These are phyloP conservation scores for Skeletonema costatum DNA, from an alignment of 108 stramenopile species.

Conservation along the genomic window DNA sequence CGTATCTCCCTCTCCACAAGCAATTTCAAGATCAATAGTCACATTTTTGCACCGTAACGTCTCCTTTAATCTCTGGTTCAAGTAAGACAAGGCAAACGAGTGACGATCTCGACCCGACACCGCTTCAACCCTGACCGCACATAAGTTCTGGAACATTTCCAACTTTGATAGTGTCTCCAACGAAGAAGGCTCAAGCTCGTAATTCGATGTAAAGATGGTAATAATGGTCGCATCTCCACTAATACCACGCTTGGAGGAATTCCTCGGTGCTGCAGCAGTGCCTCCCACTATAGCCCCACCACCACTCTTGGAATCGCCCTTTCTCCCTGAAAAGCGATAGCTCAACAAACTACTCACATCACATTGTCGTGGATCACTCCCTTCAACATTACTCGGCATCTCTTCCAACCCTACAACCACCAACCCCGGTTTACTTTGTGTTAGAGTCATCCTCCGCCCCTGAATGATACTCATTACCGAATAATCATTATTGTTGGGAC, in stretches of 20 bases:
- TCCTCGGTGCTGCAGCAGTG: constrained; percentile 28
- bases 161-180: constrained; percentile 41
- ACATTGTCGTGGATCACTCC: constrained; percentile 51
- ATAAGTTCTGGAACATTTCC: constrained; percentile 51
- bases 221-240: constrained; percentile 47
- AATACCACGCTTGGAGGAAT: constrained; percentile 56
- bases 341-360: constrained; percentile 54
- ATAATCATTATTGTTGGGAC: constrained; percentile 83
- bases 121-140: constrained; percentile 31
- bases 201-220: constrained; percentile 66
- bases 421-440: constrained; percentile 70
- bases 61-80: constrained; percentile 47
- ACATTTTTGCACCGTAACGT: constrained; percentile 1
- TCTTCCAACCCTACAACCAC: constrained; percentile 72
- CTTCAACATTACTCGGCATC: constrained; percentile 48
- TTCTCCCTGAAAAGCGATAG: constrained; percentile 63
- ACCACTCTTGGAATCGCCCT: constrained; percentile 29
- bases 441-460: constrained; percentile 62
- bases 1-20: constrained; percentile 52
- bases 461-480: constrained; percentile 82
- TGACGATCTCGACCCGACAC: constrained; percentile 48
- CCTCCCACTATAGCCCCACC: neutral
- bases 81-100: constrained; percentile 49
- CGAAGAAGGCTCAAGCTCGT: constrained; percentile 35
- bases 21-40: constrained; percentile 29